Conservation (phyloP, 1,284 basidiomycete genomes). For the Mycosarcoma mackinlayi region DNA sequence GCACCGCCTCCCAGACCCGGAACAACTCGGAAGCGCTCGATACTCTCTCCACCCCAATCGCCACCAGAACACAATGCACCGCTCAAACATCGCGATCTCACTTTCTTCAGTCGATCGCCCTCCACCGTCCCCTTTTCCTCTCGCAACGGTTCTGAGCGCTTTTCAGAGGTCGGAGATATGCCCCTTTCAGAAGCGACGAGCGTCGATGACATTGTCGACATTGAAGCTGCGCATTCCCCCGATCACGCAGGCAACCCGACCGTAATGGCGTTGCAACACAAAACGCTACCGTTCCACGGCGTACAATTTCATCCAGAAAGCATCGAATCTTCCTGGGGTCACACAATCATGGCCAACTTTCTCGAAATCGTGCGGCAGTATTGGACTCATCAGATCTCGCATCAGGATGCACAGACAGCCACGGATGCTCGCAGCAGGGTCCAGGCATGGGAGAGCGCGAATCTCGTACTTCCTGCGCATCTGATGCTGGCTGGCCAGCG, state of each 20-base stretch:
- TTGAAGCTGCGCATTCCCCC: not conserved
- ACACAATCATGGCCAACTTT: constrained; percentile 59
- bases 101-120: constrained; percentile 29
- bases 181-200: constrained; percentile 27
- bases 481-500: constrained; percentile 29
- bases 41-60: not conserved
- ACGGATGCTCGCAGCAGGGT: constrained; percentile 16
- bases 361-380: constrained; percentile 39
- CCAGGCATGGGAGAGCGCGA: constrained; percentile 13
- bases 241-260: constrained; percentile 20
- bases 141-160: constrained; percentile 24
- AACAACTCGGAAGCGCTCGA: constrained; percentile 9
- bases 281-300: constrained; percentile 78
- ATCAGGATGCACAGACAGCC: not conserved
- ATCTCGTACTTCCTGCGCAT: constrained; percentile 19
- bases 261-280: constrained; percentile 63
- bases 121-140: constrained; percentile 31
- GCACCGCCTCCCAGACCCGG: constrained; percentile 38
- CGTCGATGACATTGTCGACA: constrained; percentile 14
- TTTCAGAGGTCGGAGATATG: constrained; percentile 27
- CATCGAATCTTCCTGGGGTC: constrained; percentile 55
- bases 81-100: constrained; percentile 32
- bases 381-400: constrained; percentile 33
- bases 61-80: constrained; percentile 9
- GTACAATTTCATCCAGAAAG: constrained; percentile 92